phyloP scores from a whole-genome alignment of 257 asterid species.

The Solanum dulcamara region DNA sequence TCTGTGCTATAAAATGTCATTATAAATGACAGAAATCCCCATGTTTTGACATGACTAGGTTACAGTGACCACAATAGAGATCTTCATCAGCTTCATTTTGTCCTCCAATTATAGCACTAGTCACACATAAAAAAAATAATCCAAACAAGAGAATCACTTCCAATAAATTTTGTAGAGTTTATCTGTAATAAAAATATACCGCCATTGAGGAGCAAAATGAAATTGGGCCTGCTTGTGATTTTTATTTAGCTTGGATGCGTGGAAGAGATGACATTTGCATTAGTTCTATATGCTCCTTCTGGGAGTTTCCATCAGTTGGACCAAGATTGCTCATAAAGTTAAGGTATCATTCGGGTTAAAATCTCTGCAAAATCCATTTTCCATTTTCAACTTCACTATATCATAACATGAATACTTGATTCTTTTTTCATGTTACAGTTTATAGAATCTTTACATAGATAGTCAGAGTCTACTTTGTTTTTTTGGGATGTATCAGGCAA shows the following conservation, averaged over 20 bases:
- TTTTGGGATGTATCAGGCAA: slow-evolving; percentile 69
- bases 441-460: slow-evolving; percentile 93
- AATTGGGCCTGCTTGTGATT: not conserved
- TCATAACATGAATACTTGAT: not conserved
- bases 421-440: slow-evolving; percentile 44
- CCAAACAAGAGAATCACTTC: not conserved
- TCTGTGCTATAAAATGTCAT: not conserved
- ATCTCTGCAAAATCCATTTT: not conserved
- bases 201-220: not conserved
- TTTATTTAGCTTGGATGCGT: not conserved
- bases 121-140: not conserved
- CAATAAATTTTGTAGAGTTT: not conserved
- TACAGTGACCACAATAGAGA: not conserved
- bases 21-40: not conserved
- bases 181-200: not conserved
- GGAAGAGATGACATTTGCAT: not conserved
- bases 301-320: not conserved
- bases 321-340: not conserved
- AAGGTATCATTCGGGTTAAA: not conserved
- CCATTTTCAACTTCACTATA: not conserved
- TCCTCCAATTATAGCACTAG: not conserved
- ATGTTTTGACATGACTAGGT: not conserved
- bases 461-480: slow-evolving; percentile 68
- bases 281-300: not conserved
- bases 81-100: not conserved